These are phyloP conservation scores for Thielaviopsis ethacetica DNA, from an alignment of 2,329 filamentous ascomycete genomes.

Conservation along the genomic window DNA sequence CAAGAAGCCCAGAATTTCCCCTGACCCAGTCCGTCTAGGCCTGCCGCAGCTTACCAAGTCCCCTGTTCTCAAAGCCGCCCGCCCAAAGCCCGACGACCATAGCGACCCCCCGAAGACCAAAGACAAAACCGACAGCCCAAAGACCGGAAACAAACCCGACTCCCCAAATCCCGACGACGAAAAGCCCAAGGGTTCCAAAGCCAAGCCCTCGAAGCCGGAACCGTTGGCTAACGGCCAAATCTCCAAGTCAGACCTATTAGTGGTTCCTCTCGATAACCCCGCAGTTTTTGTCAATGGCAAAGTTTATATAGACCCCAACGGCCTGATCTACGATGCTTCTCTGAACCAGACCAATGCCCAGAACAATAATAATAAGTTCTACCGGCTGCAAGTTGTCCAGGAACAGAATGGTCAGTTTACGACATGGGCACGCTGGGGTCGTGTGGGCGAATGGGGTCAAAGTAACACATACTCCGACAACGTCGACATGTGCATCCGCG, in stretches of 20 bases:
- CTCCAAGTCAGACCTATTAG: constrained; percentile 27
- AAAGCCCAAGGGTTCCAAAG: constrained; percentile 14
- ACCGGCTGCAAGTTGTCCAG: constrained; percentile 46
- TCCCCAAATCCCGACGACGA: constrained; percentile 14
- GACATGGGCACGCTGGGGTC: constrained; percentile 65
- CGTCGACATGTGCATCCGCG: constrained; percentile 27
- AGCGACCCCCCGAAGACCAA: too few relatives aligned
- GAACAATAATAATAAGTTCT: constrained; percentile 72
- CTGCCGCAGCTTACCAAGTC: neutral
- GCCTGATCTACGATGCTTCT: constrained; percentile 60
- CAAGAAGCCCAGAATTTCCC: neutral
- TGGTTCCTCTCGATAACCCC: constrained; percentile 34
- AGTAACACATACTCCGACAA: constrained; percentile 26
- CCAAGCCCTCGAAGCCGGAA: constrained; percentile 20
- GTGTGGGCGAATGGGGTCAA: constrained; percentile 48
- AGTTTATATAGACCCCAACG: constrained; percentile 51
- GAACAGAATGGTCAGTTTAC: constrained; percentile 1
- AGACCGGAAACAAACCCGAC: too few relatives aligned
- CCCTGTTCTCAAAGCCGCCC: neutral
- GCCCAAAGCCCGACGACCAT: neutral
- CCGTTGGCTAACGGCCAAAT: constrained; percentile 27
- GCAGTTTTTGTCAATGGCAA: constrained; percentile 22
- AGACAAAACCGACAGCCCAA: neutral
- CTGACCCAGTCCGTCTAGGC: neutral
- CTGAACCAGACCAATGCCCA: constrained; percentile 61